Evolutionary conservation across 2,329 filamentous ascomycete genomes (phyloP).

Genomic region (Lithohypha guttulata): DNA sequence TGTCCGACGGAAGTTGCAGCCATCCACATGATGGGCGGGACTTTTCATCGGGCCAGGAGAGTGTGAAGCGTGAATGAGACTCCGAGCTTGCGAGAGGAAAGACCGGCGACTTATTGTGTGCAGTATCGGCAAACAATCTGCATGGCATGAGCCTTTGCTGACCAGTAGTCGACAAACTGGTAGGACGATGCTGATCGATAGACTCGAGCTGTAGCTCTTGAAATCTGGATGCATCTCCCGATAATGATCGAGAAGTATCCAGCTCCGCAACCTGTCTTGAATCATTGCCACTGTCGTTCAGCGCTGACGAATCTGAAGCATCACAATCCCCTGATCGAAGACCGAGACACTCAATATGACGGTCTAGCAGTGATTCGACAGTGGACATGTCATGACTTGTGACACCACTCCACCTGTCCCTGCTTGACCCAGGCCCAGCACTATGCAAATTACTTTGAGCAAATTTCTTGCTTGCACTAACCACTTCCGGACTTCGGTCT

Average conservation of each 20-base stretch:
- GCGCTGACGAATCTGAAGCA: neutral
- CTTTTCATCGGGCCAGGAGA: neutral
- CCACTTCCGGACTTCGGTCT: neutral
- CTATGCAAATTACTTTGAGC: neutral
- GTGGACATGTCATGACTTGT: conserved; percentile 21
- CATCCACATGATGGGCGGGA: conserved; percentile 15
- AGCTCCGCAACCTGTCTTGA: neutral
- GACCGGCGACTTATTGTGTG: conserved; percentile 12
- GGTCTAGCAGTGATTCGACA: conserved; percentile 21
- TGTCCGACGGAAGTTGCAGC: conserved; percentile 19
- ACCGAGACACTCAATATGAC: conserved; percentile 22
- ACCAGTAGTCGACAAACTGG: conserved; percentile 17
- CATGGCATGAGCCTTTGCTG: conserved; percentile 16
- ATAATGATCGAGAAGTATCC: neutral
- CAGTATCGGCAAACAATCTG: conserved; percentile 19
- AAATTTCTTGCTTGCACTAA: neutral
- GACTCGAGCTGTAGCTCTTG: conserved; percentile 13
- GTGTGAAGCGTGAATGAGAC: neutral
- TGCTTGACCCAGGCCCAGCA: neutral
- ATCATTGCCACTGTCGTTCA: neutral
- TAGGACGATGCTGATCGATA: conserved; percentile 13
- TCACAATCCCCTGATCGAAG: conserved; percentile 10
- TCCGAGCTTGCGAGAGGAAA: neutral
- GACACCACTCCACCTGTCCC: conserved; percentile 7
- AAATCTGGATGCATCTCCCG: neutral